Base-by-base conservation (phyloP, 2,329 filamentous ascomycete species). In the Amphichorda felina region DNA sequence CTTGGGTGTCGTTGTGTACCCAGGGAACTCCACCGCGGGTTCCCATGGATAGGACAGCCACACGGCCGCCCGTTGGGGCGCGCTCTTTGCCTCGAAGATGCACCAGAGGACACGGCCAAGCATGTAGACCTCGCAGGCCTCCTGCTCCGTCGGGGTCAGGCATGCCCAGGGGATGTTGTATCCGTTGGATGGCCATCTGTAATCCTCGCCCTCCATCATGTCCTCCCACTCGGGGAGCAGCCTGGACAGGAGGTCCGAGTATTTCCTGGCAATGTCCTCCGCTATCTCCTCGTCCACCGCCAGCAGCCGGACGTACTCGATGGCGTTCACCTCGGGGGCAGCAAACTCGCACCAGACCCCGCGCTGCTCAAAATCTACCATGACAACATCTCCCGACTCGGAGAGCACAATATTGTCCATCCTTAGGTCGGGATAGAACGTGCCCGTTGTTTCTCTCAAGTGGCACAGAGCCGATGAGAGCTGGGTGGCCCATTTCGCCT, bases 331-430 rank as follows among this genome's bases (percentile, higher is more conserved):
- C 46, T 78, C 73, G 0, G 73, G 73, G 1, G 73, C 61, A 2
- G 66, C 68, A 49, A 76, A 77, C 47, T 75, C 69, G 50, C 67
- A 73, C 72, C 72, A 77, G 2, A 75, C 70, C 7, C 73, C 72
- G 22, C 73, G 64, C 49, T 77, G 72, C 50, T 78, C 73, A 45
- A 78, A 75, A 41, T 78, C 73, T 4, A 77, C 62, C 62, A 78
- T 68, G 45, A 76, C 48, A 8, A 65, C 52, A 36, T 74, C 60
- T 15, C 54, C 55, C 1, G 54, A 44, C 16, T 57, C 56, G 1
- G 68, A 66, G 11, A 75, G 51, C 3, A 77, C 65, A 24, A 77
- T 58, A 43, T 77, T 76, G 49, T 77, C 72, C 4, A 76, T 62
- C 11, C 72, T 67, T 11, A 76, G 59, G 42, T 77, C 72, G 2